Base-by-base conservation (phyloP, 2,329 filamentous ascomycete species). In the Paraphaeosphaeria minitans region DNA sequence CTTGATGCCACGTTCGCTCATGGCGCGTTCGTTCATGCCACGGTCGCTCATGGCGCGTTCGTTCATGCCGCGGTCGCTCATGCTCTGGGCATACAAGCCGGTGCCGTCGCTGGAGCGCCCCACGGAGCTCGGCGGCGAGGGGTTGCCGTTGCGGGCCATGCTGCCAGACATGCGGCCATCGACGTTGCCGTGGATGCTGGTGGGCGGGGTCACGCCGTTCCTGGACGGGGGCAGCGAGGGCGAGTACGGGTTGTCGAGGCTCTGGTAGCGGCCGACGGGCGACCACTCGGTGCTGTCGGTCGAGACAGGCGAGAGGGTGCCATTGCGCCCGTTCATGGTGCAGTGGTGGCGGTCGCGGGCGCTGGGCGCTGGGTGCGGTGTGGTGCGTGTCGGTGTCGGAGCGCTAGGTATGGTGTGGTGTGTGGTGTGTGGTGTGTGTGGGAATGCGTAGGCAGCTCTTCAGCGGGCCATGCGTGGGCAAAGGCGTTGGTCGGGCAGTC, bases 111-210 rank as follows among this genome's bases (percentile, higher is more conserved):
- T 97, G 53, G 92, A 96, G 63, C 91, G 85, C 62, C 90, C 92
- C 66, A 97, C 84, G 5, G 94, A 98, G 64, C 89, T 92, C 27
- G 95, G 94, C 55, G 94, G 93, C 52, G 94, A 97, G 53, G 94
- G 85, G 70, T 85, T 86, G 66, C 79, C 79, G 59, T 78, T 78
- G 63, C 71, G 72, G 66, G 77, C 68, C 76, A 79, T 78, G 80
- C 86, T 79, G 81, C 83, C 76, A 82, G 84, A 87, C 69, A 80
- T 76, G 64, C 70, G 71, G 54, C 76, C 75, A 74, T 78, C 76
- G 52, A 72, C 69, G 55, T 75, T 78, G 39, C 75, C 75, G 64
- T 79, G 77, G 46, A 77, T 71, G 24, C 78, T 79, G 42, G 68
- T 62, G 1, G 72, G 72, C 43, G 72, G 72, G 42, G 71, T 74